Conservation (phyloP, 228 moss, liverwort and hornwort genomes). For the Sphagnum magellanicum region DNA sequence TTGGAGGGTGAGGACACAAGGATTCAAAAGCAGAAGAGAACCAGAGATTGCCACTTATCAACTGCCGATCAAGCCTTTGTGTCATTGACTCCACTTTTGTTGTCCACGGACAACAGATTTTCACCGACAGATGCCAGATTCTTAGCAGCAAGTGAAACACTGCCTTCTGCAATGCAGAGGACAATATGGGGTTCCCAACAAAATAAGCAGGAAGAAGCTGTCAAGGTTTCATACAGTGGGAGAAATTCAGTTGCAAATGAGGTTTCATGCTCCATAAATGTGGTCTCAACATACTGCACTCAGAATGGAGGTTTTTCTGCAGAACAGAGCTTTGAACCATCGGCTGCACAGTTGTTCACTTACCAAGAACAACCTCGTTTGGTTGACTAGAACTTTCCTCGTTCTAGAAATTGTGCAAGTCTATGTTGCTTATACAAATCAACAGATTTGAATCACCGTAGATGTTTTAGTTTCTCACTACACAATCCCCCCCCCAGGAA, state of each 20-base stretch:
- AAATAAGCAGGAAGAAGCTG: constrained; percentile 5
- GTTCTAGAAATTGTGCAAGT: too few relatives aligned
- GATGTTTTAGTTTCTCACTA: too few relatives aligned
- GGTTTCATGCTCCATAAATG: neutral
- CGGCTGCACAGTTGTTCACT: constrained; percentile 53
- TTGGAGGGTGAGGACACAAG: constrained; percentile 13
- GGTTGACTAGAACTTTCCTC: constrained; percentile 15
- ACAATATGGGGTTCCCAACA: constrained; percentile 34
- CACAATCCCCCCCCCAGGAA: too few relatives aligned
- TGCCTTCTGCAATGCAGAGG: constrained; percentile 31
- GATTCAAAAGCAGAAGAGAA: constrained; percentile 21
- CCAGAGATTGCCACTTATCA: constrained; percentile 12
- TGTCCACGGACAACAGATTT: constrained; percentile 45
- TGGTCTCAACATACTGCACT: neutral
- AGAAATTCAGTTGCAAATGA: too few relatives aligned
- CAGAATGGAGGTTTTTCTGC: constrained; percentile 32
- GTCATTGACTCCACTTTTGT: constrained; percentile 46
- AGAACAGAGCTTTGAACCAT: constrained; percentile 52
- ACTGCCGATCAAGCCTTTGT: constrained; percentile 49
- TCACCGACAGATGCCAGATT: constrained; percentile 31
- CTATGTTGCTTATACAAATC: too few relatives aligned
- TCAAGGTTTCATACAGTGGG: too few relatives aligned
- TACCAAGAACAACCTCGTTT: constrained; percentile 53
- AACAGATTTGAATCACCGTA: too few relatives aligned
- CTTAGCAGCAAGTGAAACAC: constrained; percentile 21